Evolutionary conservation across 306 rosid species (phyloP).

Genomic region (Rubus parviflorus): DNA sequence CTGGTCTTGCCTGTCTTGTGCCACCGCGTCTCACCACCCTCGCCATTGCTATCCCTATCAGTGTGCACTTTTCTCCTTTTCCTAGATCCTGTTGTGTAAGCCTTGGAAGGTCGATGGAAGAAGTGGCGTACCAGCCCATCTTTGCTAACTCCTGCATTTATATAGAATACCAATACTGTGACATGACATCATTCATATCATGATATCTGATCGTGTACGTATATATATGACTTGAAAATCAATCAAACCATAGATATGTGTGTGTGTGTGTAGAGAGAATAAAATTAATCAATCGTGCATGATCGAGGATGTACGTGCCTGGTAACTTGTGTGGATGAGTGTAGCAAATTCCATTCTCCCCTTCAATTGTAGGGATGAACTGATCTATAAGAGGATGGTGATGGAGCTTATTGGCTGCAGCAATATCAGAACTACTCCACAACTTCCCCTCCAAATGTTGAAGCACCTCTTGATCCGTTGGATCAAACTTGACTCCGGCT

Average conservation of each 20-base stretch:
- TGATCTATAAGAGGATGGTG: conserved; percentile 75
- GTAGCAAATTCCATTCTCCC: conserved; percentile 79
- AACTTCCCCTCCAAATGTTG: conserved; percentile 76
- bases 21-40: conserved; percentile 84
- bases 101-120: conserved; percentile 90
- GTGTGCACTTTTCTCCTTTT: conserved; percentile 84
- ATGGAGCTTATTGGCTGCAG: conserved; percentile 43
- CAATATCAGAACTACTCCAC: conserved; percentile 33
- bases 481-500: conserved; percentile 86
- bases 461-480: conserved; percentile 76
- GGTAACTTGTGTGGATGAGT: conserved; percentile 82
- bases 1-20: conserved; percentile 96
- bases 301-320: conserved; percentile 46
- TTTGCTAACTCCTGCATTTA: conserved; percentile 71
- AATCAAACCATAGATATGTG: not conserved
- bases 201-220: not conserved
- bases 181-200: not conserved
- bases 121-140: conserved; percentile 87
- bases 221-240: not conserved
- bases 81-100: conserved; percentile 87
- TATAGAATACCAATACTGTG: not conserved
- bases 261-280: no score
- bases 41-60: conserved; percentile 40
- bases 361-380: conserved; percentile 72
- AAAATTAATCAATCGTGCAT: no score